phyloP scores from a whole-genome alignment of 2,329 filamentous ascomycete genomes.

The Colletotrichum zoysiae region DNA sequence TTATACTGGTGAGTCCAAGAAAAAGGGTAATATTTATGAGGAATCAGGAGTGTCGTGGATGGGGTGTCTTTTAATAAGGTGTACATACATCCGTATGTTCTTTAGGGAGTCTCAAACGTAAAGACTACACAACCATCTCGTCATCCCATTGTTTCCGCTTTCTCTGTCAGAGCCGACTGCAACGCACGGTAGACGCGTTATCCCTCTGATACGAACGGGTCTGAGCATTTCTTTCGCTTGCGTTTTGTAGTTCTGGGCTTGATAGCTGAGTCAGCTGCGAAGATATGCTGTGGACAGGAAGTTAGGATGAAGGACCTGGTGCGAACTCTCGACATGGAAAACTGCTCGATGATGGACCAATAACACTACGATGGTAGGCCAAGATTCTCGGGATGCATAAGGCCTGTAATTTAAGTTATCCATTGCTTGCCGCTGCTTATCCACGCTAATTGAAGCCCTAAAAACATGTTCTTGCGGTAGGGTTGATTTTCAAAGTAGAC shows the following conservation, averaged over 20 bases:
- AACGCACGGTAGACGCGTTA: constrained; percentile 8
- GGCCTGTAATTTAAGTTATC: neutral
- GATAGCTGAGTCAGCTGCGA: constrained; percentile 15
- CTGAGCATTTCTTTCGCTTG: neutral
- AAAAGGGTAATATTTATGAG: neutral
- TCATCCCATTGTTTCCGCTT: neutral
- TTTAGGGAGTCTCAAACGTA: neutral
- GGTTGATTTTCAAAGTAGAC: constrained; percentile 16
- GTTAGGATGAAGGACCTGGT: neutral
- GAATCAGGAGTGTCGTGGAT: neutral
- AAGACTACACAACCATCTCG: neutral
- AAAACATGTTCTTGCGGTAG: constrained; percentile 12
- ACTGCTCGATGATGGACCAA: neutral
- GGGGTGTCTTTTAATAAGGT: neutral
- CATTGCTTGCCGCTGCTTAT: neutral
- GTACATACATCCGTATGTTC: neutral
- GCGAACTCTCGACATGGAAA: constrained; percentile 1
- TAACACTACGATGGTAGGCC: neutral
- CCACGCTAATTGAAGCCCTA: neutral
- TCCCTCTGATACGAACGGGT: constrained; percentile 8
- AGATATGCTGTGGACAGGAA: neutral
- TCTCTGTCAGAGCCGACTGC: neutral
- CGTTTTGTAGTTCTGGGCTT: neutral
- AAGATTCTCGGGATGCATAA: neutral
- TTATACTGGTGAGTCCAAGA: no score